Base-by-base conservation (phyloP, 2,329 filamentous ascomycete species). In the Fusarium pseudoanthophilum region DNA sequence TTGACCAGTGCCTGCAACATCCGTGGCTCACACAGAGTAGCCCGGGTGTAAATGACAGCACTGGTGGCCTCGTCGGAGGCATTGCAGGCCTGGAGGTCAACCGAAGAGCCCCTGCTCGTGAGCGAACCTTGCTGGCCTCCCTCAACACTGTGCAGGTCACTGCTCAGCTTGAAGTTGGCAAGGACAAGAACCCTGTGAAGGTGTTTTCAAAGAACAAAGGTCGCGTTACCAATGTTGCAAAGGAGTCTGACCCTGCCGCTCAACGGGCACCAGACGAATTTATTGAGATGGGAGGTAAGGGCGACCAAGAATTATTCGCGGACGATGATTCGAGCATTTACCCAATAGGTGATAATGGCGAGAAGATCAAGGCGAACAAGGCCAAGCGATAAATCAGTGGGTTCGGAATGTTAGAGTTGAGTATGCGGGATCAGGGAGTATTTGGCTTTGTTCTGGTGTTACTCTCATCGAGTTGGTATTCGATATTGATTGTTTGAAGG, bases 1-100 rank as follows among this genome's bases (percentile, higher is more conserved):
- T 99, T 68, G 95, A 98, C 73, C 91, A 97, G 77, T 98, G 96
- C 79, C 87, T 99, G 15, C 86, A 92, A 74, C 96, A 99, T 79
- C 95, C 95, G 0, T 99, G 96, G 96, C 89, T 94, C 60, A 94
- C 90, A 1, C 87, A 90, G 71, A 88, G 84, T 45, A 72, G 80
- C 20, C 85, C 89, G 40, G 91, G 87, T 68, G 86, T 92, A 36
- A 91, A 91, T 69, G 95, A 98, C 83, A 97, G 95, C 83, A 98
- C 95, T 21, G 95, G 97, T 78, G 95, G 95, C 11, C 87, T 99
- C 28, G 95, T 96, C 1, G 93, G 93, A n/a, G 95, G 93, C 37
- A 89, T 99, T 75, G 91, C 90, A 30, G 89, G 90, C 16, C 88
- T 99, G 15, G 94, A 96, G 75, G 95, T 99, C 80, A 91, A 92